phyloP scores from a whole-genome alignment of 31 red algal species.

The Asparagopsis taxiformis region DNA sequence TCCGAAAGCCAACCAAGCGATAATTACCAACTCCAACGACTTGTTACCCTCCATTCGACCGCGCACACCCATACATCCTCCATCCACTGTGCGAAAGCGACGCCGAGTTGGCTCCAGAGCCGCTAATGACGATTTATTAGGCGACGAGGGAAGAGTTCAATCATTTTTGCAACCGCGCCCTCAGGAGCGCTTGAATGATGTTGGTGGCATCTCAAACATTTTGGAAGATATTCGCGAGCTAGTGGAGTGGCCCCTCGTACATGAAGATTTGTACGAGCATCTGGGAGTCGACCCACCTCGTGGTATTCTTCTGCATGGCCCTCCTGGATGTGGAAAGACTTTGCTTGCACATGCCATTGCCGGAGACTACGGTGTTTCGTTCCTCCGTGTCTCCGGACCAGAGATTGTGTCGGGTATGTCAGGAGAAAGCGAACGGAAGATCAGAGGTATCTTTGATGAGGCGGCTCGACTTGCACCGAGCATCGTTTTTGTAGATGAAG shows the following conservation, averaged over 20 bases:
- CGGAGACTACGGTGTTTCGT: conserved; percentile 83
- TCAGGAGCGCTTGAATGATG: conserved; percentile 56
- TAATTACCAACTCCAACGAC: conserved; percentile 49
- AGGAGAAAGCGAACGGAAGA: conserved; percentile 74
- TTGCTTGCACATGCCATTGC: conserved; percentile 85
- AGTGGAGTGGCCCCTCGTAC: conserved; percentile 81
- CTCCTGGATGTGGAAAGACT: conserved; percentile 91
- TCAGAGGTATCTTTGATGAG: conserved; percentile 74
- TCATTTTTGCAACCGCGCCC: conserved; percentile 59
- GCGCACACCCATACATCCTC: conserved; percentile 4
- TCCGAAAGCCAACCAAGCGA: background rate
- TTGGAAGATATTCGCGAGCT: conserved; percentile 69
- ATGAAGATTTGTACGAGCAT: conserved; percentile 70
- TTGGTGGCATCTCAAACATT: conserved; percentile 63
- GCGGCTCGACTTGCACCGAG: conserved; percentile 59
- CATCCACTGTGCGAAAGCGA: conserved; percentile 22
- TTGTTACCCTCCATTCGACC: conserved; percentile 55
- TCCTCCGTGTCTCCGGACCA: conserved; percentile 78
- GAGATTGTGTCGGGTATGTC: conserved; percentile 85
- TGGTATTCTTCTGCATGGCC: conserved; percentile 88
- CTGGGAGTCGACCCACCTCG: conserved; percentile 87
- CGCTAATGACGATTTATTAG: background rate
- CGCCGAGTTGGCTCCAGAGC: conserved; percentile 3
- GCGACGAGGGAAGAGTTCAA: background rate
- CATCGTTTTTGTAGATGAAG: conserved; percentile 94